Base-by-base conservation (phyloP, 2,329 filamentous ascomycete species). In the Graphiopsis chlorocephala region DNA sequence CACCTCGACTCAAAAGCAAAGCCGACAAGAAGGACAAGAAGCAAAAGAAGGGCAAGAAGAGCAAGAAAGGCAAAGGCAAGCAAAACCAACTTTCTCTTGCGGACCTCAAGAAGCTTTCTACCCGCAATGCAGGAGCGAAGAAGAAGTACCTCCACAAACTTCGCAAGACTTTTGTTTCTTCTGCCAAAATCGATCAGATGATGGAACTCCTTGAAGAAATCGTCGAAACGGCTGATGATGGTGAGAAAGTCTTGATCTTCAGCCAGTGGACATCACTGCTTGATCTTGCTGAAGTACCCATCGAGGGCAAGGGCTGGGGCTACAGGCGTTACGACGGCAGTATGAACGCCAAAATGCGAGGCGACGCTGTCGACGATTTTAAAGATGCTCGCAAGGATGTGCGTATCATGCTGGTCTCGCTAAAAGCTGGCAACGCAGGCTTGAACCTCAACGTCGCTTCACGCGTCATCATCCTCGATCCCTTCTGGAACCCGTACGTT, bases 401-500 rank as follows among this genome's bases (percentile, higher is more conserved):
- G 14, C 74, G 84, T 67, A 83, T 94, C 73, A 90, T 95, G 84
- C 82, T 95, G 3, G 86, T 93, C 2, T 93, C 90, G 1, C 81
- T 94, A 57, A 92, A 91, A 71, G 91, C 91, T 1, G 91, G 91
- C 35, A 94, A 94, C 71, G 88, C 93, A 0, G 93, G 93, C 1
- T 84, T 97, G 53, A 97, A 97, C 73, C 83, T 97, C 25, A 91
- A 90, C 45, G 86, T 88, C 20, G 93, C 93, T 0, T 92, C 88
- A 1, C 89, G 92, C 68, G 91, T 97, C 69, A 92, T 97, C 76
- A 90, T 97, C 68, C 87, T 96, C 73, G 93, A 97, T 74, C 93
- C 93, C 0, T 96, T 96, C 79, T 97, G 92, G 92, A 97, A 97
- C 68, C 93, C 93, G 0, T 96, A 90, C 74, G 90, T 96, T 57